phyloP scores from a whole-genome alignment of 139 green algal genomes.

The Chlorella sp. region DNA sequence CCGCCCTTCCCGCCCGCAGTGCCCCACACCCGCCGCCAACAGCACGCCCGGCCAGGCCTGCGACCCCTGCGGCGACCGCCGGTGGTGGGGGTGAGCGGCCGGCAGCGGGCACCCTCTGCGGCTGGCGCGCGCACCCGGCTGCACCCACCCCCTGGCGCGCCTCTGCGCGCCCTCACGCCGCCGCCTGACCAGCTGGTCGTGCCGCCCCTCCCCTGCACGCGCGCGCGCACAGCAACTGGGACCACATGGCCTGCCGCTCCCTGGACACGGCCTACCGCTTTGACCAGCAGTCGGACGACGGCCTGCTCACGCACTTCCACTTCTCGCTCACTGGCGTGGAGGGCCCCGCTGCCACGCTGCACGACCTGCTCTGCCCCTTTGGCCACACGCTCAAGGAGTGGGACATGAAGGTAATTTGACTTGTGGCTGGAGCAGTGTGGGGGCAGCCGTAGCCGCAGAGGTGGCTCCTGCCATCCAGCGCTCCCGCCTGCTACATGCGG shows the following conservation, averaged over 20 bases:
- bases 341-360: background rate
- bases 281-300: background rate
- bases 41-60: background rate
- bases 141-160: too few species aligned
- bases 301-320: constrained; percentile 11
- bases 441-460: too few species aligned
- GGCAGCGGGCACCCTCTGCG: background rate
- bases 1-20: constrained; percentile 8
- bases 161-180: too few species aligned
- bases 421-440: too few species aligned
- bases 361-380: background rate
- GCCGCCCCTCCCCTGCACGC: background rate
- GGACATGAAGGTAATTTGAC: constrained; percentile 11
- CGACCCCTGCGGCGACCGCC: constrained; percentile 4
- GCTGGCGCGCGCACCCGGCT: too few species aligned
- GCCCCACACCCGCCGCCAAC: background rate
- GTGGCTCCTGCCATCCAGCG: too few species aligned
- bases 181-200: too few species aligned
- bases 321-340: constrained; percentile 10
- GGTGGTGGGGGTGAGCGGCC: constrained; percentile 11
- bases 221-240: constrained; percentile 7
- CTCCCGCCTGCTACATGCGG: too few species aligned
- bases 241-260: constrained; percentile 14
- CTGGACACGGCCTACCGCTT: background rate
- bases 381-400: constrained; percentile 6